Percentiles rank a stretch among this genome's conserved stretches.
Evolutionary conservation across 2,329 filamentous ascomycete genomes (phyloP).

Genomic region (Fusarium robinianum): DNA sequence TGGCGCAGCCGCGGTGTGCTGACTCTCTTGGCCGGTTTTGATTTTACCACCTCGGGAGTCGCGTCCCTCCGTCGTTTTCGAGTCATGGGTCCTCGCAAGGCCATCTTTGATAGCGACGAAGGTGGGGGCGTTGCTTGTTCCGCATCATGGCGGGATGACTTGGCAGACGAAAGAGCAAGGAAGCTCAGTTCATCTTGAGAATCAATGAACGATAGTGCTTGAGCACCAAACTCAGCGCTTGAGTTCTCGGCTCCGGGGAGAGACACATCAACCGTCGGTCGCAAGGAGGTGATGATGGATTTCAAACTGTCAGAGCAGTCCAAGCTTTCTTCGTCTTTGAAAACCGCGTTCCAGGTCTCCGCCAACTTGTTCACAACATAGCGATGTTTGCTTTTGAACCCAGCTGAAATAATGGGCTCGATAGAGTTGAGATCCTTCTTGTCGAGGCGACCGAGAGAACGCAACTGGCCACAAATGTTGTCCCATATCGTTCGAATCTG

Average conservation of each 20-base stretch:
- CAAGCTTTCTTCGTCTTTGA: conserved; percentile 62
- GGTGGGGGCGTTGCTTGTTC: conserved; percentile 20
- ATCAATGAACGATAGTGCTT: conserved; percentile 50
- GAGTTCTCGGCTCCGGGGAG: conserved; percentile 50
- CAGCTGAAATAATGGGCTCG: conserved; percentile 58
- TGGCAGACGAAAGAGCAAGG: conserved; percentile 38
- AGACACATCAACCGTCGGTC: conserved; percentile 54
- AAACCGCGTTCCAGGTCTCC: conserved; percentile 70
- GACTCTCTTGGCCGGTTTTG: conserved; percentile 34
- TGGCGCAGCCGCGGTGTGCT: conserved; percentile 66
- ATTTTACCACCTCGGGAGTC: conserved; percentile 33
- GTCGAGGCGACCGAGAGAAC: conserved; percentile 42
- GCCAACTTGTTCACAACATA: conserved; percentile 56
- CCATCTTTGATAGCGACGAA: conserved; percentile 21
- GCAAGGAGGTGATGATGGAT: conserved; percentile 63
- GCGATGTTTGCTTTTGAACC: conserved; percentile 62
- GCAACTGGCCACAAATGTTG: conserved; percentile 49
- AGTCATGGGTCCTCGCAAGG: conserved; percentile 29
- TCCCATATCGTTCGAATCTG: conserved; percentile 58
- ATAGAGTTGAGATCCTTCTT: conserved; percentile 56
- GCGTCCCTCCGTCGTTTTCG: conserved; percentile 38
- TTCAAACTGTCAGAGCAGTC: conserved; percentile 69
- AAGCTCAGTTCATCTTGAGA: conserved; percentile 53
- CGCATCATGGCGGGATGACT: conserved; percentile 36
- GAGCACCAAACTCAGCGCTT: conserved; percentile 45